Conservation (phyloP, 2,329 filamentous ascomycete species). For the Keithomyces neogunnii region DNA sequence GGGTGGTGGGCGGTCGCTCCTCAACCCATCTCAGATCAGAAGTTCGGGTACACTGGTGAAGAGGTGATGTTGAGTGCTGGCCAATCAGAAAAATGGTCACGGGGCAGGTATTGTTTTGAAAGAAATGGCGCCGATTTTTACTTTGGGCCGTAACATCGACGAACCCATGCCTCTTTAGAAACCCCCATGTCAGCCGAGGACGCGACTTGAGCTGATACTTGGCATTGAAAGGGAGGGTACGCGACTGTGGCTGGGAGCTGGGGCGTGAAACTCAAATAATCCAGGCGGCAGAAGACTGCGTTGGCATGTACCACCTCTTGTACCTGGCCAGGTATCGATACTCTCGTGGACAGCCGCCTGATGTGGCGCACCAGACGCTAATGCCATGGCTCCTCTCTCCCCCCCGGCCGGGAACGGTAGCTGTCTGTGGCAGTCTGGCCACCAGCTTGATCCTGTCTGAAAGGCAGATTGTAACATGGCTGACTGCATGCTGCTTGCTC, state of each 20-base stretch:
- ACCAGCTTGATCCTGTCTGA: background rate
- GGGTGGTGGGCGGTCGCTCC: constrained; percentile 12
- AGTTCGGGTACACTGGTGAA: constrained; percentile 20
- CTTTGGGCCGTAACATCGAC: constrained; percentile 16
- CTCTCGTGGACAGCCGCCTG: constrained; percentile 3
- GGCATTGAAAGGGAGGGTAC: background rate
- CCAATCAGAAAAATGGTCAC: constrained; percentile 33
- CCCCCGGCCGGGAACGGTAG: constrained; percentile 7
- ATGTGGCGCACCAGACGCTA: constrained; percentile 12
- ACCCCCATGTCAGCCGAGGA: background rate
- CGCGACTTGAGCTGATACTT: constrained; percentile 1
- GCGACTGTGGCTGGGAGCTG: background rate
- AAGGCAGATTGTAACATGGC: background rate
- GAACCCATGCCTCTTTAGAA: background rate
- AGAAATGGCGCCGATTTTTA: constrained; percentile 25
- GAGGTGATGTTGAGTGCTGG: constrained; percentile 22
- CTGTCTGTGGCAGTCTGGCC: background rate
- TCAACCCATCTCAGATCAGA: constrained; percentile 20
- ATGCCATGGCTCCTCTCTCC: background rate
- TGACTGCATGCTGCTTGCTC: background rate
- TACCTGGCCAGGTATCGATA: background rate
- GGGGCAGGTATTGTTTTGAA: constrained; percentile 24
- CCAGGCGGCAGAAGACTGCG: background rate
- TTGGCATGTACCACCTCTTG: background rate
- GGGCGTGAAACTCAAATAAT: background rate